Evolutionary conservation across 2,329 filamentous ascomycete species (phyloP), one percentile per base, ranked within the genome.

Genomic region (Colletotrichum cordylinicola): DNA sequence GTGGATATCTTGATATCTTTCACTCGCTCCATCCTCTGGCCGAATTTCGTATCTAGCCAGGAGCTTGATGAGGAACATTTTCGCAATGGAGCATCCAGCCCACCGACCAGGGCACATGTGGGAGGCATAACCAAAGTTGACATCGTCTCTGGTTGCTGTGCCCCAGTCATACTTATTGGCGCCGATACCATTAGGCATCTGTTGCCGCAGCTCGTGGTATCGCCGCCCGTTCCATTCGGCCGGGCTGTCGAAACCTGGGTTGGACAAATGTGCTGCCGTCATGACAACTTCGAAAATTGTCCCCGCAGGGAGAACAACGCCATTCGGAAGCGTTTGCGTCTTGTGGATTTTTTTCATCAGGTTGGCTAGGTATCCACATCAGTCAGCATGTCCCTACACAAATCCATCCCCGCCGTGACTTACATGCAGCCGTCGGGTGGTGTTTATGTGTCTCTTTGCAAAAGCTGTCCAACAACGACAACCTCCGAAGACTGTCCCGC

Each of bases 61-160:
- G 6, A 75, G 69, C 35, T 75, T 75, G 39, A 75, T 72, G 27
- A 75, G 73, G 13, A 75, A 73, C 73, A 75, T 75, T 35, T 75
- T 75, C 15, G 73, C 73, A 37, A 75, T 75, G n/a, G 73, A 73
- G 18, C 73, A 75, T 9, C 73, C 73, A 24, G 73, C 69, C 73
- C 73, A 75, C 7, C 69, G 69, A 21, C 73, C 73, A 37, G 73
- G 73, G n/a, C 73, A 75, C 69, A 72, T 72, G 56, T 75, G 73
- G 16, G 73, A 73, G 33, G 73, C 69, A 58, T 75, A 75, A 21
- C 69, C 73, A 33, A 75, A 73, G 69, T 75, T 75, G 33, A 75
- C 64, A 48, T 75, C 73, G 33, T 75, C 73, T 13, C 70, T 56
- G 6, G 73, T 75, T 18, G 73, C 73, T 8, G 62, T 39, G 6